Evolutionary conservation across 108 stramenopile genomes (phyloP).

Genomic region (Schizochytrium sp.): DNA sequence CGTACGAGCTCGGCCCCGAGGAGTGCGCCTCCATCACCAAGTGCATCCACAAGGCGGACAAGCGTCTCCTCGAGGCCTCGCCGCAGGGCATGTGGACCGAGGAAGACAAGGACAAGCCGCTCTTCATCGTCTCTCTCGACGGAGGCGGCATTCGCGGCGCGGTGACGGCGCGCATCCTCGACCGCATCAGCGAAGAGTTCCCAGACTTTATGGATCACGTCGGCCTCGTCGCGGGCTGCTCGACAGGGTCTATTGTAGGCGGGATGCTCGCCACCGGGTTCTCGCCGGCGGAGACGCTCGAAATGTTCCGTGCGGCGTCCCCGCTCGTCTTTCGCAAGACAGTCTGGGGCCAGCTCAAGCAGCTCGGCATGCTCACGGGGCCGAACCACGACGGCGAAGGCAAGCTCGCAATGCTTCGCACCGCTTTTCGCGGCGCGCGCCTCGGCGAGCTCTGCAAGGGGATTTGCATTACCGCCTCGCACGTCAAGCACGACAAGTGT

Average conservation of each 20-base stretch:
- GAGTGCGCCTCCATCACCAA: not conserved
- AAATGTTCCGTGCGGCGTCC: not conserved
- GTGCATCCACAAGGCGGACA: not conserved
- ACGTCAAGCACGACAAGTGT: conserved; percentile 4
- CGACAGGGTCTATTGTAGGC: conserved; percentile 14
- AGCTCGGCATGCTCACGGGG: not conserved
- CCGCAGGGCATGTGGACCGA: not conserved
- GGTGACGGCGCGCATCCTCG: not conserved
- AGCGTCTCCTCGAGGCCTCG: not conserved
- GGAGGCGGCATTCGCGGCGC: conserved; percentile 25
- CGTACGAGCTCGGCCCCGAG: not conserved
- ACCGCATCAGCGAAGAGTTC: conserved; percentile 10
- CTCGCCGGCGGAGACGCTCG: not conserved
- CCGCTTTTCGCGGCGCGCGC: conserved; percentile 11
- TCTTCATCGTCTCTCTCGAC: conserved; percentile 20
- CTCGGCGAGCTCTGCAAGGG: not conserved
- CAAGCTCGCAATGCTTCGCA: not conserved
- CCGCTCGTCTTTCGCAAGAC: conserved; percentile 14
- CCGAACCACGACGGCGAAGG: conserved; percentile 8
- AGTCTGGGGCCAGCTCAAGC: not conserved
- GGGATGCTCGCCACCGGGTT: not conserved
- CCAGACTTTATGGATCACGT: not conserved
- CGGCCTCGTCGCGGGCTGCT: conserved; percentile 15
- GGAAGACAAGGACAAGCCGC: conserved; percentile 3
- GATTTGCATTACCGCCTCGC: conserved; percentile 3